Base-by-base conservation (phyloP, 805 yeast genomes). In the Candida rishiriensis region DNA sequence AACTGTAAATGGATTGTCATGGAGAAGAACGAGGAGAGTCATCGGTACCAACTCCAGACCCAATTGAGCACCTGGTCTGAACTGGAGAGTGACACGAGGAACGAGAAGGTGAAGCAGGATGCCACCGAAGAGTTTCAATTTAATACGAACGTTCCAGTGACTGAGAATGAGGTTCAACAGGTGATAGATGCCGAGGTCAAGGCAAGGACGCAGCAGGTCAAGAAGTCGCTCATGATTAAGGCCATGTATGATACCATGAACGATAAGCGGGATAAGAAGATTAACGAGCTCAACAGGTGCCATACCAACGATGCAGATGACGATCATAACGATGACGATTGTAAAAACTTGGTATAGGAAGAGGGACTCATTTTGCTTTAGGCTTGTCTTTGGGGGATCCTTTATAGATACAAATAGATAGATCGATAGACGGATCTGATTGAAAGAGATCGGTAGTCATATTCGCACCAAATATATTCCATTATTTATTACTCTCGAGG, bases 1-100 rank as follows among this genome's bases (percentile, higher is more conserved):
- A 93, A 90, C 60, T 91, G 97, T 56, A 80, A 83, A 51, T 82
- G 86, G 60, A 70, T 90, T 34, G 78, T 84, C 29, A 85, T 89
- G 95, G 88, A 85, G 57, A 72, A 75, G 45, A 70, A 73, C 44
- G 64, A 59, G 7, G 66, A 68, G 5, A 69, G 69, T 0, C 74
- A 75, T 17, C 71, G 77, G 48, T 89, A 81, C 58, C 59, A 58
- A 34, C 66, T 89, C 42, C 66, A 75, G 51, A 84, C 91, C 0
- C 75, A 72, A 34, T 56, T 90, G 50, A 75, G 73, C 34, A 83
- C 85, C 26, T 88, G 96, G 96, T 79, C 78, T 41, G 87, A 78
- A 50, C 49, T 75, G 18, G 72, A 74, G 12, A 51, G 42, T 32
- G 46, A 42, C 8, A 49, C 52, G 34, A 49, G 56, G 30, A 50